Percentiles rank a stretch among this genome's conserved stretches.
These are phyloP conservation scores for Colletotrichum coccodes DNA, from an alignment of 2,329 filamentous ascomycete species.

Conservation along the genomic window DNA sequence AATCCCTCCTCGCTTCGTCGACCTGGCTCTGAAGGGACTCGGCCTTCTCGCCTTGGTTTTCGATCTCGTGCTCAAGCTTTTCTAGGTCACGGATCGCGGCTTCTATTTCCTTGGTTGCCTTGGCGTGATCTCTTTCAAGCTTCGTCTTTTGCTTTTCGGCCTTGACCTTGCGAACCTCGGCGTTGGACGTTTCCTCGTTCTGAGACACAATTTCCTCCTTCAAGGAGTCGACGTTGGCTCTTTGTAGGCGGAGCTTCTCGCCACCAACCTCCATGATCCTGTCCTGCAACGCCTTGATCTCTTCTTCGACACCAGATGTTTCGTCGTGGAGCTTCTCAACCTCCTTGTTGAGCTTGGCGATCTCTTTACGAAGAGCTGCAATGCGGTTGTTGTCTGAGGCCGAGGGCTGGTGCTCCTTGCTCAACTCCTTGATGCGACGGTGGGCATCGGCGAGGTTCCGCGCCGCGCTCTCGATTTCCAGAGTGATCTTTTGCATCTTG, in stretches of 20 bases:
- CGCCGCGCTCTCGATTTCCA: constrained; percentile 89
- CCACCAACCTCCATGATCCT: constrained; percentile 99
- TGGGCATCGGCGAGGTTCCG: constrained; percentile 87
- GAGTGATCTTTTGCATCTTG: constrained; percentile 86
- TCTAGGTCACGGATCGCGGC: constrained; percentile 78
- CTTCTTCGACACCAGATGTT: constrained; percentile 89
- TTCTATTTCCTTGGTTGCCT: constrained; percentile 83
- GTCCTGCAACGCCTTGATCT: constrained; percentile 92
- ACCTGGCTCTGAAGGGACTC: constrained; percentile 78
- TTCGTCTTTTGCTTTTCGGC: constrained; percentile 92
- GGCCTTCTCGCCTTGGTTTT: constrained; percentile 79
- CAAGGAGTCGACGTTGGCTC: constrained; percentile 87
- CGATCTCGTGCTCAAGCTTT: constrained; percentile 80
- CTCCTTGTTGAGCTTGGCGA: constrained; percentile 79
- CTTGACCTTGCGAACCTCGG: constrained; percentile 90
- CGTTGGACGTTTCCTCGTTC: constrained; percentile 83
- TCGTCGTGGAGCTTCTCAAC: constrained; percentile 83
- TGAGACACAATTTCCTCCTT: constrained; percentile 87
- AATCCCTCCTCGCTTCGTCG: constrained; percentile 83
- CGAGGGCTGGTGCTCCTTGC: constrained; percentile 82
- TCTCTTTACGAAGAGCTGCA: constrained; percentile 79
- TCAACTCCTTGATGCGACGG: constrained; percentile 86
- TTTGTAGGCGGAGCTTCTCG: constrained; percentile 89
- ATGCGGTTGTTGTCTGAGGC: constrained; percentile 82
- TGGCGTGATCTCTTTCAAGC: constrained; percentile 83